Percentiles rank a stretch among this genome's conserved stretches.
These are phyloP conservation scores for Zygoascus sp. DNA, from an alignment of 1,139 yeast genomes.

Conservation along the genomic window DNA sequence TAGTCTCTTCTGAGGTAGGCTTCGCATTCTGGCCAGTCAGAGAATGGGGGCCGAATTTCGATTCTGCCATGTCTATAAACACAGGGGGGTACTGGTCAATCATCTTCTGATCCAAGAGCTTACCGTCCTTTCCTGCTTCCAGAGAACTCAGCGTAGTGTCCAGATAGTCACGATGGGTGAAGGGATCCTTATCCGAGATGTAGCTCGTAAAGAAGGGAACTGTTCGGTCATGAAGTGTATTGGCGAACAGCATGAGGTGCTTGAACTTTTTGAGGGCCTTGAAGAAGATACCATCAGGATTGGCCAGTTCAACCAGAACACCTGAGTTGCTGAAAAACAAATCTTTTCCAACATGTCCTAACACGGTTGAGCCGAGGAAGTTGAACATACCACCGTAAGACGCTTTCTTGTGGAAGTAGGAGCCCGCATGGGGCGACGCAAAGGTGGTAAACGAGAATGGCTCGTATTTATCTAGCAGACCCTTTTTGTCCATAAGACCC, in stretches of 20 bases:
- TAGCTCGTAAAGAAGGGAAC: conserved; percentile 54
- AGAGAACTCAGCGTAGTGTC: conserved; percentile 17
- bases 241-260: conserved; percentile 59
- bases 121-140: conserved; percentile 7
- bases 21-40: conserved; percentile 2
- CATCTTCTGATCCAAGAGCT: conserved; percentile 9
- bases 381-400: conserved; percentile 49
- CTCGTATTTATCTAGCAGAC: conserved; percentile 53
- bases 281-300: conserved; percentile 48
- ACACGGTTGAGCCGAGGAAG: conserved; percentile 52
- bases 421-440: conserved; percentile 90
- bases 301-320: conserved; percentile 49
- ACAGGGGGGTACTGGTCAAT: conserved; percentile 17
- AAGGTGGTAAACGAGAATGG: conserved; percentile 70
- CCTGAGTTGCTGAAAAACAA: conserved; percentile 49
- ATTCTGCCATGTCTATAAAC: conserved; percentile 28
- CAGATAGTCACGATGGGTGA: conserved; percentile 30
- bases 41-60: conserved; percentile 17
- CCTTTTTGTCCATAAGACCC: conserved; percentile 55
- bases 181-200: conserved; percentile 47
- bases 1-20: neutral
- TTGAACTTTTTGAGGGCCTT: conserved; percentile 56
- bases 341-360: conserved; percentile 75
- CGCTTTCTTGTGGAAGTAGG: conserved; percentile 42
- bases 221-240: conserved; percentile 68